Percentiles rank a stretch among this genome's conserved stretches.
Evolutionary conservation across 345 rosid species (phyloP).

Genomic region (Eucalyptus pumila): DNA sequence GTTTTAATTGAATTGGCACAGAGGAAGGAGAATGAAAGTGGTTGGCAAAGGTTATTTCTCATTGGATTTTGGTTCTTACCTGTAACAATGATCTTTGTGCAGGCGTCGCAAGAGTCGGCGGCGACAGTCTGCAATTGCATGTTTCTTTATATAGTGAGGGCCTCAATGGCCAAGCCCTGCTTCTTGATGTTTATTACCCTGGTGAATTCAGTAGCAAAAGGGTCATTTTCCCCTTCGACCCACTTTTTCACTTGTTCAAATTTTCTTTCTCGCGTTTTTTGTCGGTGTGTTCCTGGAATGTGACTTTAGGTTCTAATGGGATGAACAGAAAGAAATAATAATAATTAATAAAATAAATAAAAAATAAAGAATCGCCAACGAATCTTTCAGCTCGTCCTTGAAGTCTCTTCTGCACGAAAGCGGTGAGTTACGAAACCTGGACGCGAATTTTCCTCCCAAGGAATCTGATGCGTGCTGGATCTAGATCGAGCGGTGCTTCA

Average conservation of each 20-base stretch:
- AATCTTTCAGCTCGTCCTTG: neutral
- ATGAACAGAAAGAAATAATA: neutral
- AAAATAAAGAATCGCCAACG: too few species aligned
- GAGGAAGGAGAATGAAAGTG: neutral
- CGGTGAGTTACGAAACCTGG: neutral
- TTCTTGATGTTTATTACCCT: neutral
- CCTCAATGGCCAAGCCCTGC: neutral
- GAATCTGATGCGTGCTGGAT: neutral
- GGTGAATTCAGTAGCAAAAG: neutral
- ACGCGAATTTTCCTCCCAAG: neutral
- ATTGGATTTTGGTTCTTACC: neutral
- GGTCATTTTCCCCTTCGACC: neutral
- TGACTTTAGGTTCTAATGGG: neutral
- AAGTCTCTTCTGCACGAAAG: neutral
- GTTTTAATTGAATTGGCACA: neutral
- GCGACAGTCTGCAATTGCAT: neutral
- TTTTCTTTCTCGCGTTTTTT: neutral
- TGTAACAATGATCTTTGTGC: neutral
- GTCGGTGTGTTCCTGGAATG: neutral
- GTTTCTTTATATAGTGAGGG: neutral
- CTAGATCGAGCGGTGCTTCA: neutral
- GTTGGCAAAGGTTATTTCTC: neutral
- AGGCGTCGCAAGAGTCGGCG: neutral
- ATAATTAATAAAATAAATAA: too few species aligned
- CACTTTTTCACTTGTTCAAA: neutral